Base-by-base conservation (phyloP, 306 rosid genomes). In the Neltuma alba region DNA sequence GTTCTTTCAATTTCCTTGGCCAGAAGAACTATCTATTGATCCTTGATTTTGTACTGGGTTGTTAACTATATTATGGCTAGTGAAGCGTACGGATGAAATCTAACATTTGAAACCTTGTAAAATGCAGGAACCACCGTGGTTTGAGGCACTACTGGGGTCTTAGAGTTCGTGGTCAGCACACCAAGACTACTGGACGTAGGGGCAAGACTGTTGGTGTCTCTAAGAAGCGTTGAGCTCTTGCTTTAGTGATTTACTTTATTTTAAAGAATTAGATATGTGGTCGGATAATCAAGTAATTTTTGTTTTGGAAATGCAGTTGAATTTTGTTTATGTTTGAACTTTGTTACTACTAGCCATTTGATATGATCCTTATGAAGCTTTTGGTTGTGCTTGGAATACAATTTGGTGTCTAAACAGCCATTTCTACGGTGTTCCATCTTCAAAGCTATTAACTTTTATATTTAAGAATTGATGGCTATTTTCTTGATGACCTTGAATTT, bases 151-250 rank as follows among this genome's bases (percentile, higher is more conserved):
- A 62, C 80, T 89, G 93, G 93, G 91, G 93, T 40, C 93, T 89
- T 21, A 89, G 94, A 14, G 94, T 90, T 60, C 94, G 92, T 81
- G 94, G 94, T 55, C 94, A 90, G 86, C 94, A 90, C 83, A 90
- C 91, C 69, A 90, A 90, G 88, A 90, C 94, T 21, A 90, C 94
- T 2, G 92, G 94, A 18, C 90, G 90, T 45, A 85, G 94, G 76
- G 94, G 94, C 14, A 90, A 90, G 84, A 90, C 92, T 70, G 94
- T 90, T 58, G 94, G 94, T 90, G 94, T 90, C 42, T 90, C 94
- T 55, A 90, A 90, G 88, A 90, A 90, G 84, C 94, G 92, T 30
- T 61, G 40, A 61, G 67, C 40, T 61, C 21, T 61, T 18, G 13
- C n/a, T 60, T 28, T 12, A 11, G 34, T 9, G 7, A 15, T 13